Evolutionary conservation across 352 stramenopile genomes (phyloP).

Genomic region (Pythium dissimile): DNA sequence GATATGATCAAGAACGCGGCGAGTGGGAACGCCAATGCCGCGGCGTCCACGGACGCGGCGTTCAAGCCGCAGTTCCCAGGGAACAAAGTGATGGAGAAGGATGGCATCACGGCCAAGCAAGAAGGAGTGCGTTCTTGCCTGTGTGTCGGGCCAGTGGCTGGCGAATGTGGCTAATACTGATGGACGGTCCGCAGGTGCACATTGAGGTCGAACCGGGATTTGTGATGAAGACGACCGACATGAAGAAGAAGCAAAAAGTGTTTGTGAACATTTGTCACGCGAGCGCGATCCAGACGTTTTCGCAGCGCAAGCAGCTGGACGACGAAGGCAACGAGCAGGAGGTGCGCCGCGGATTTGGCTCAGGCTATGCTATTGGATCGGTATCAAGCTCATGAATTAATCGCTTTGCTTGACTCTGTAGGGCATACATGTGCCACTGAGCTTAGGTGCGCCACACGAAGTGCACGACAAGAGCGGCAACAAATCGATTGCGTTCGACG

Average conservation of each 20-base stretch:
- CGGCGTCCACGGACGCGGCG: neutral
- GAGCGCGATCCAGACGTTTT: conserved; percentile 72
- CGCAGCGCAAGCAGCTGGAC: conserved; percentile 73
- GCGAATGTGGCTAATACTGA: no score
- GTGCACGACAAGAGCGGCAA: conserved; percentile 72
- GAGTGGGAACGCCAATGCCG: neutral
- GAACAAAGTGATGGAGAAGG: conserved; percentile 65
- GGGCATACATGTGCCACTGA: conserved; percentile 76
- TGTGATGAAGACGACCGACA: conserved; percentile 70
- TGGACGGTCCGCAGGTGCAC: conserved; percentile 36
- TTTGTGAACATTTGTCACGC: conserved; percentile 80
- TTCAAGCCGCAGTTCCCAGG: conserved; percentile 69
- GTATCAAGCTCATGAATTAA: neutral
- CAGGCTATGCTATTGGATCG: neutral
- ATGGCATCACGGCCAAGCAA: conserved; percentile 46
- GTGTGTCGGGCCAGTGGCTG: no score
- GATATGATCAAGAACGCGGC: conserved; percentile 44
- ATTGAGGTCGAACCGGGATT: conserved; percentile 78
- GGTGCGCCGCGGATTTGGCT: conserved; percentile 14
- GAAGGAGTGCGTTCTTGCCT: conserved; percentile 64
- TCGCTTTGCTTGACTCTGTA: conserved; percentile 12
- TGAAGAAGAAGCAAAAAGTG: conserved; percentile 66
- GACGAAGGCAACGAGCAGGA: conserved; percentile 74
- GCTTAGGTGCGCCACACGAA: conserved; percentile 61
- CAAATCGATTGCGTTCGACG: conserved; percentile 65